Evolutionary conservation across 805 yeast species (phyloP).

Genomic region (Brettanomyces custersianus): DNA sequence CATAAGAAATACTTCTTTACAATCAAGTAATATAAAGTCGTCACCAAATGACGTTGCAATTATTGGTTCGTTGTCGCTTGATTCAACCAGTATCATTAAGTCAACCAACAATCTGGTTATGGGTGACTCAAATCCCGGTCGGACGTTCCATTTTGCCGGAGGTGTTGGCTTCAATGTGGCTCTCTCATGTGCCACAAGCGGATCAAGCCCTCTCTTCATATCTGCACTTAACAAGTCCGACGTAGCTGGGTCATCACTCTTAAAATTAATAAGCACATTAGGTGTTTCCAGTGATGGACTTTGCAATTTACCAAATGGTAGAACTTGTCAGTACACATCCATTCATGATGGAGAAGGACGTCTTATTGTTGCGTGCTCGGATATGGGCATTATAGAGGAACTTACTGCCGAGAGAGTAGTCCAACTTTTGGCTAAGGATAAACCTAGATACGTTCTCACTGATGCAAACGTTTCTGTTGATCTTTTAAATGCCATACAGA

Average conservation of each 20-base stretch:
- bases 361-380: conserved; percentile 71
- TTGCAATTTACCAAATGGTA: conserved; percentile 10
- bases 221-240: conserved; percentile 55
- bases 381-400: conserved; percentile 63
- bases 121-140: conserved; percentile 71
- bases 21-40: too few species aligned
- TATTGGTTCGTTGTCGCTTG: conserved; percentile 73
- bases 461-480: conserved; percentile 59
- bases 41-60: conserved; percentile 35
- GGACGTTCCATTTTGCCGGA: conserved; percentile 48
- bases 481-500: conserved; percentile 31
- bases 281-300: conserved; percentile 34
- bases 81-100: conserved; percentile 46
- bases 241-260: conserved; percentile 35
- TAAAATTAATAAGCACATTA: conserved; percentile 18
- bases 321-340: conserved; percentile 69
- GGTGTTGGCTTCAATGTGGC: conserved; percentile 84
- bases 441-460: conserved; percentile 44
- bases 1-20: too few species aligned
- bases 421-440: conserved; percentile 28
- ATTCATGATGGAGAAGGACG: conserved; percentile 55
- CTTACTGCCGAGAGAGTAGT: conserved; percentile 34
- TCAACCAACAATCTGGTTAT: conserved; percentile 16
- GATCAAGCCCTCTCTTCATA: conserved; percentile 32
- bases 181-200: conserved; percentile 31